Percentiles rank a stretch among this genome's conserved stretches.
Conservation (phyloP, 805 yeast genomes). For the Sugiyamaella mastotermitis region DNA sequence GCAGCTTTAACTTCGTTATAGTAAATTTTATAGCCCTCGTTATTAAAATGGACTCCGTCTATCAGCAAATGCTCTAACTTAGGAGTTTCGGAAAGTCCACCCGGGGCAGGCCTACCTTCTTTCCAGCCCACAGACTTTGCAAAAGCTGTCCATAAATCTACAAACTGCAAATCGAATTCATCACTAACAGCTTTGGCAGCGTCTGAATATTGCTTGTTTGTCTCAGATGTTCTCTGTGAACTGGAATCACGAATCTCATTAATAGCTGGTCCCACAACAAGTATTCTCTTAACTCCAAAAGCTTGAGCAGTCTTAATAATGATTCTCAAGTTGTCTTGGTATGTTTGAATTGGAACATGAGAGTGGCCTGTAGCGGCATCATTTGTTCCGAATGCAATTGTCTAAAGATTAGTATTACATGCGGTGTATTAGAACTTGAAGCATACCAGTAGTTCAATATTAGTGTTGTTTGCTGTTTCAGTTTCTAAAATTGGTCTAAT, state of each 20-base stretch:
- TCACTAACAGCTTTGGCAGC: slow-evolving; percentile 43
- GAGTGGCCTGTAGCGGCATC: slow-evolving; percentile 49
- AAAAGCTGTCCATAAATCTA: slow-evolving; percentile 48
- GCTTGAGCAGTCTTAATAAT: slow-evolving; percentile 38
- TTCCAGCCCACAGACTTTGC: slow-evolving; percentile 37
- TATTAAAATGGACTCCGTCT: slow-evolving; percentile 60
- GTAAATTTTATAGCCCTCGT: slow-evolving; percentile 45
- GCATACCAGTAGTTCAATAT: slow-evolving; percentile 31
- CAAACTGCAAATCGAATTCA: slow-evolving; percentile 44
- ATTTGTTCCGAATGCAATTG: slow-evolving; percentile 76
- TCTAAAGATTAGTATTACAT: too few species aligned
- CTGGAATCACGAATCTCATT: slow-evolving; percentile 19
- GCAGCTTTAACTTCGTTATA: slow-evolving; percentile 37
- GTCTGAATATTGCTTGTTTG: slow-evolving; percentile 45
- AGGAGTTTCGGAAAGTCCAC: slow-evolving; percentile 5
- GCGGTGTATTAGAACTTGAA: too few species aligned
- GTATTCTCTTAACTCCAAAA: slow-evolving; percentile 46
- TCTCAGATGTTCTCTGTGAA: slow-evolving; percentile 32
- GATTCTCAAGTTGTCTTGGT: slow-evolving; percentile 39
- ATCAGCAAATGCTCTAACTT: slow-evolving; percentile 27
- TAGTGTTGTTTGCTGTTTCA: slow-evolving; percentile 37
- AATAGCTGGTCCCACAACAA: slow-evolving; percentile 59
- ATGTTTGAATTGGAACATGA: slow-evolving; percentile 47
- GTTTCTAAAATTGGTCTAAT: slow-evolving; percentile 43
- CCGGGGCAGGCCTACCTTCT: slow-evolving; percentile 25